These are phyloP conservation scores for Trichoderma harzianum DNA, from an alignment of 2,329 filamentous ascomycete species.

Conservation along the genomic window DNA sequence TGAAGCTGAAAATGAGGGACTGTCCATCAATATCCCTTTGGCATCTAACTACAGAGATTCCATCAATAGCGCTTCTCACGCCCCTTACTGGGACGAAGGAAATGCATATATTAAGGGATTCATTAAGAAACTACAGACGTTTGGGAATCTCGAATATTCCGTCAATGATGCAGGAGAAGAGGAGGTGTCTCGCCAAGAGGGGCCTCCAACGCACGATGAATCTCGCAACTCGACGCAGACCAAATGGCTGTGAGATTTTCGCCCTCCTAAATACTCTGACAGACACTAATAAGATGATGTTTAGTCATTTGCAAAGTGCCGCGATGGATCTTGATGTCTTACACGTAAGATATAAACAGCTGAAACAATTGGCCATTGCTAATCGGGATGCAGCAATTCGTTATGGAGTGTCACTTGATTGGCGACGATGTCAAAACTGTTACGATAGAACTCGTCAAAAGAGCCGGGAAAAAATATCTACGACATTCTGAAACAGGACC, in stretches of 20 bases:
- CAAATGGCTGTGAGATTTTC: conserved; percentile 1
- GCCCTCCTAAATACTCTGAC: not conserved
- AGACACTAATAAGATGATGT: too few relatives aligned
- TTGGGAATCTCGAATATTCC: not conserved
- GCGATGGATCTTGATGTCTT: not conserved
- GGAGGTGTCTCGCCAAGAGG: not conserved
- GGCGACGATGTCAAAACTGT: not conserved
- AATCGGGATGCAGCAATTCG: not conserved
- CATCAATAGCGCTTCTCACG: not conserved
- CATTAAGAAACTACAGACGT: not conserved
- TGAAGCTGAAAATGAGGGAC: not conserved
- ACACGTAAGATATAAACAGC: not conserved
- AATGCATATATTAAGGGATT: not conserved
- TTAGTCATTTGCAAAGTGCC: not conserved
- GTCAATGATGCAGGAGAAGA: not conserved
- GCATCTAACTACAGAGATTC: not conserved
- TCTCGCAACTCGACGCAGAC: not conserved
- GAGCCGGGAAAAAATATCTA: not conserved
- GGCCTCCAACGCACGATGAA: not conserved
- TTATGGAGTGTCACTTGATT: not conserved
- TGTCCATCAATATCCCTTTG: not conserved
- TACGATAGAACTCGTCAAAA: not conserved
- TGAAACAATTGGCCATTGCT: not conserved
- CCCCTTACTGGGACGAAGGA: not conserved
- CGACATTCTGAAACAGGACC: conserved; percentile 1